These are phyloP conservation scores for Clavispora santaluciae DNA, from an alignment of 805 yeast genomes.

Conservation along the genomic window DNA sequence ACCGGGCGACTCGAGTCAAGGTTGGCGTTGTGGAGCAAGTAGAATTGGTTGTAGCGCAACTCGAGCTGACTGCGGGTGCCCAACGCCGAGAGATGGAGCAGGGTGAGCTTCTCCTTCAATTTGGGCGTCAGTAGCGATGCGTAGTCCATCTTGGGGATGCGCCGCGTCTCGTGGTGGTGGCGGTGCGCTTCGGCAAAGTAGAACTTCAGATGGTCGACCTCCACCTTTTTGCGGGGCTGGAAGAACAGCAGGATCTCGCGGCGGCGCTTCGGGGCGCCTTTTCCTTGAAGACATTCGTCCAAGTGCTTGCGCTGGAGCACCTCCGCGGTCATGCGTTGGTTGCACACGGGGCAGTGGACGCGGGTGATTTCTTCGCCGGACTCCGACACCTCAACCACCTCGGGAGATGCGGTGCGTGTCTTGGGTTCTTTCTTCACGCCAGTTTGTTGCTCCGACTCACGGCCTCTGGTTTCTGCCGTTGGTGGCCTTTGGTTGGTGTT, in stretches of 20 bases:
- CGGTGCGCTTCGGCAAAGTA: conserved; percentile 27
- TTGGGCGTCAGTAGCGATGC: conserved; percentile 53
- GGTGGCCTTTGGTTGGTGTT: too few species aligned
- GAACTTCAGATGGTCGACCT: conserved; percentile 22
- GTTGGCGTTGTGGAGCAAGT: conserved; percentile 75
- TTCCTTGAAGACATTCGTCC: conserved; percentile 51
- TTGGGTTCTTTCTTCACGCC: conserved; percentile 7
- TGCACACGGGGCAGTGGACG: conserved; percentile 69
- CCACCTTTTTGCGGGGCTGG: conserved; percentile 13
- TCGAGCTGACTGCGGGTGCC: conserved; percentile 68
- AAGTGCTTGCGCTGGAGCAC: conserved; percentile 57
- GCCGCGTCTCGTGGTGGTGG: conserved; percentile 26
- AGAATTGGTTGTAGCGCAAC: conserved; percentile 69
- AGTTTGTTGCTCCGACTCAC: too few species aligned
- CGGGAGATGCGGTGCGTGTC: conserved; percentile 13
- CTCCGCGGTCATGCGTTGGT: conserved; percentile 46
- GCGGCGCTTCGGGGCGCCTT: conserved; percentile 6
- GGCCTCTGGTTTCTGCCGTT: too few species aligned
- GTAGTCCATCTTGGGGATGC: conserved; percentile 63
- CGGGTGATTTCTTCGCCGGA: conserved; percentile 7
- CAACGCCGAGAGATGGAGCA: conserved; percentile 49
- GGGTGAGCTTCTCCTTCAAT: conserved; percentile 54
- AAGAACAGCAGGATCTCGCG: conserved; percentile 29
- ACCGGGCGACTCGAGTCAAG: conserved; percentile 67
- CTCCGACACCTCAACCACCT: background rate